phyloP scores from a whole-genome alignment of 352 stramenopile species.

The Globisporangium okanoganense region DNA sequence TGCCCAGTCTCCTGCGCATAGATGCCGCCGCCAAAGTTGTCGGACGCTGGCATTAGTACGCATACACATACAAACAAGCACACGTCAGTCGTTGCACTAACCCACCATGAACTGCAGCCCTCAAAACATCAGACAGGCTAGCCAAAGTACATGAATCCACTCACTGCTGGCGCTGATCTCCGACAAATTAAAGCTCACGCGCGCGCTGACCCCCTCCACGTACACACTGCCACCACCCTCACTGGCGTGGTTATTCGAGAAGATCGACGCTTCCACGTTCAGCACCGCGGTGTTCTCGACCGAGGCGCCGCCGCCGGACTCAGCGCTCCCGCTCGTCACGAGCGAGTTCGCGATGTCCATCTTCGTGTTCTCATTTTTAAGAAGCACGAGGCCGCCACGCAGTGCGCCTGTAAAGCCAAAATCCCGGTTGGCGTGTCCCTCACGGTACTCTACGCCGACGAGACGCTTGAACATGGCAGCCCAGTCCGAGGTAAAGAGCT shows the following conservation, averaged over 20 bases:
- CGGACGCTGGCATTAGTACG: slow-evolving; percentile 22
- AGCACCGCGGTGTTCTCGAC: slow-evolving; percentile 27
- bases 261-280: slow-evolving; percentile 14
- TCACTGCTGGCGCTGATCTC: slow-evolving; percentile 27
- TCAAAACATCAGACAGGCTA: not conserved
- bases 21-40: slow-evolving; percentile 46
- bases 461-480: slow-evolving; percentile 17
- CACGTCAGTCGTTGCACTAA: not conserved
- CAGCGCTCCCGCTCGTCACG: slow-evolving; percentile 35
- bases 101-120: not conserved
- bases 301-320: slow-evolving; percentile 42
- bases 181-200: slow-evolving; percentile 24
- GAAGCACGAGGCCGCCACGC: slow-evolving; percentile 34
- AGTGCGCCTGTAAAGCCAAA: slow-evolving; percentile 5
- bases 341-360: slow-evolving; percentile 20
- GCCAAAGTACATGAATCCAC: slow-evolving; percentile 20
- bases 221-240: slow-evolving; percentile 49
- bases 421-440: slow-evolving; percentile 8
- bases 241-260: slow-evolving; percentile 36
- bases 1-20: slow-evolving; percentile 35
- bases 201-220: slow-evolving; percentile 20
- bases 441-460: slow-evolving; percentile 19
- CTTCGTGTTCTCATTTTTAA: slow-evolving; percentile 18
- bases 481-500: slow-evolving; percentile 18
- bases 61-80: not conserved